These are phyloP conservation scores for Gigaspora rosea DNA, from an alignment of 192 early-diverging fungal genomes.

Conservation along the genomic window DNA sequence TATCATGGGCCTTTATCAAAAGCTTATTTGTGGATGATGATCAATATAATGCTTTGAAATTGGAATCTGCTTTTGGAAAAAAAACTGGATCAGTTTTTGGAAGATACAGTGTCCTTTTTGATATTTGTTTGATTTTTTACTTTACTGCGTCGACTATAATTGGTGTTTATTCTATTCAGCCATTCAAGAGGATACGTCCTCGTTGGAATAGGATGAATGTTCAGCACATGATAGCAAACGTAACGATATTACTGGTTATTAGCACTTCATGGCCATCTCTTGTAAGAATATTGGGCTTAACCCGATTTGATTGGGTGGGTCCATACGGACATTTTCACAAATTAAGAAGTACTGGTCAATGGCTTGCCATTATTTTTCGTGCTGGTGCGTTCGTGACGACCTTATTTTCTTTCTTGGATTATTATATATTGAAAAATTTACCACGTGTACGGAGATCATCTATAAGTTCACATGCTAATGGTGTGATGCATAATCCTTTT, in stretches of 20 bases:
- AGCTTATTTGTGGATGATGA: slow-evolving; percentile 22
- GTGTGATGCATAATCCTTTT: too few species aligned
- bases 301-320: slow-evolving; percentile 8
- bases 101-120: background rate
- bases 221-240: slow-evolving; percentile 28
- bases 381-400: slow-evolving; percentile 2
- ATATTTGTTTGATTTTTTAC: slow-evolving; percentile 29
- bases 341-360: slow-evolving; percentile 17
- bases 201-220: background rate
- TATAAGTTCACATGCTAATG: too few species aligned
- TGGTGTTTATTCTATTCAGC: slow-evolving; percentile 28
- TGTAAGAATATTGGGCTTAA: slow-evolving; percentile 22
- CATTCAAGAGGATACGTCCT: slow-evolving; percentile 19
- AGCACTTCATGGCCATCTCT: slow-evolving; percentile 23
- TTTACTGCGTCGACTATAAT: slow-evolving; percentile 29
- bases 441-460: background rate
- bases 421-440: slow-evolving; percentile 26
- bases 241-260: slow-evolving; percentile 31
- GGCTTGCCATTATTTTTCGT: slow-evolving; percentile 18
- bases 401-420: slow-evolving; percentile 22
- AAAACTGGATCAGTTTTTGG: slow-evolving; percentile 29
- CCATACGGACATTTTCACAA: slow-evolving; percentile 32
- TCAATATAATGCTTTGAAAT: background rate
- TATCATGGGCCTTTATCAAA: slow-evolving; percentile 22
- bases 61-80: slow-evolving; percentile 27